Evolutionary conservation across 2,329 filamentous ascomycete species (phyloP).

Genomic region (Ascochyta rabiei): DNA sequence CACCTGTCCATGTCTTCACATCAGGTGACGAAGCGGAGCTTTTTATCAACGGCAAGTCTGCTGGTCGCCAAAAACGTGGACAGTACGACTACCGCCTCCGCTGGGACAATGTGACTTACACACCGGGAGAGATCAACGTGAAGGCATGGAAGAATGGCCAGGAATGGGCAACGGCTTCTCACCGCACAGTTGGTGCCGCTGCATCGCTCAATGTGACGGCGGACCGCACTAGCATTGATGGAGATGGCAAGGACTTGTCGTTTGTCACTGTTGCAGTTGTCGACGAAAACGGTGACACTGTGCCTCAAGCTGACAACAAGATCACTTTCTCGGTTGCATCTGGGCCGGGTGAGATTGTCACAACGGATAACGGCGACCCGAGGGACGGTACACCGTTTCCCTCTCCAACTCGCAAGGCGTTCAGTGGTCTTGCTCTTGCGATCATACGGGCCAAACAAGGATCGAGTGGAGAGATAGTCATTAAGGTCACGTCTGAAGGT

Average conservation of each 20-base stretch:
- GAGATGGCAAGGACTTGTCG: constrained; percentile 53
- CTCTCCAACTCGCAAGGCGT: constrained; percentile 29
- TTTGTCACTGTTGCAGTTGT: constrained; percentile 56
- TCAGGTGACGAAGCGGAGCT: constrained; percentile 61
- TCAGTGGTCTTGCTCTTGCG: constrained; percentile 33
- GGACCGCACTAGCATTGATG: constrained; percentile 50
- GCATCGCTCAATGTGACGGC: constrained; percentile 48
- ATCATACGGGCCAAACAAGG: constrained; percentile 25
- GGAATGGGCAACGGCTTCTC: constrained; percentile 54
- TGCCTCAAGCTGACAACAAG: constrained; percentile 52
- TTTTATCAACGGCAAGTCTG: constrained; percentile 59
- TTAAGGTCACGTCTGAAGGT: constrained; percentile 16
- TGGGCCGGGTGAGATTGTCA: constrained; percentile 53
- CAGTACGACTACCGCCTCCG: constrained; percentile 57
- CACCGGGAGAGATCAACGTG: constrained; percentile 56
- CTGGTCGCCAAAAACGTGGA: constrained; percentile 48
- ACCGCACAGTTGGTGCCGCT: constrained; percentile 52
- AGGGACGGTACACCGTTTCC: constrained; percentile 32
- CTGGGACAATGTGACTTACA: constrained; percentile 59
- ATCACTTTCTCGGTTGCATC: constrained; percentile 52
- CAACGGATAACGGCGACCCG: constrained; percentile 60
- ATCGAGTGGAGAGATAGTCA: constrained; percentile 16
- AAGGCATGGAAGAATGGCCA: constrained; percentile 56
- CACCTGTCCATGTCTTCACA: constrained; percentile 62
- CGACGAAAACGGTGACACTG: constrained; percentile 52